Percentiles rank a stretch among this genome's conserved stretches.
Conservation (phyloP, 768 basidiomycete genomes). For the Mycena indigotica region DNA sequence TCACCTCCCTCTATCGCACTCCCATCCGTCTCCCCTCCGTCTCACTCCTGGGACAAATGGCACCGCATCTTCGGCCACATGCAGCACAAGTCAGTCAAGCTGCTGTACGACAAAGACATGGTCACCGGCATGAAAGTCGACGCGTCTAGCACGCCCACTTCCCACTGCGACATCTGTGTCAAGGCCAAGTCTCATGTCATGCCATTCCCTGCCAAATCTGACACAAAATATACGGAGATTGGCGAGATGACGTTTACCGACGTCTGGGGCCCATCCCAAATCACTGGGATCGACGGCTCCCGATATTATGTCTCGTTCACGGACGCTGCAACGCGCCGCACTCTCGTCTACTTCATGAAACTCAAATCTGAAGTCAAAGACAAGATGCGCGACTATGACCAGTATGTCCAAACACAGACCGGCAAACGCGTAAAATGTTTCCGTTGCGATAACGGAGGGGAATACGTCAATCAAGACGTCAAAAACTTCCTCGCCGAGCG, state of each 20-base stretch:
- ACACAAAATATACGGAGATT: constrained; percentile 18
- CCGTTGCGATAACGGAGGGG: constrained; percentile 16
- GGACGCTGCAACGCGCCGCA: constrained; percentile 6
- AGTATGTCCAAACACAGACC: constrained; percentile 11
- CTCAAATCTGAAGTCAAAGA: constrained; percentile 11
- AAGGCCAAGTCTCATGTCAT: constrained; percentile 24
- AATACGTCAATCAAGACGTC: constrained; percentile 16
- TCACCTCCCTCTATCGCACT: neutral
- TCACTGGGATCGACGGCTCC: constrained; percentile 9
- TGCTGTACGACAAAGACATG: constrained; percentile 20
- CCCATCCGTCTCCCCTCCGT: neutral
- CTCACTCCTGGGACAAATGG: constrained; percentile 13
- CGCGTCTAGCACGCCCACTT: constrained; percentile 4
- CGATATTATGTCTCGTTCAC: constrained; percentile 18
- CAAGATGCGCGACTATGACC: constrained; percentile 3
- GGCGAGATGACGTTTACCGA: constrained; percentile 23
- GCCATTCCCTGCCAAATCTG: constrained; percentile 25
- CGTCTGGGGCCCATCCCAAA: constrained; percentile 24
- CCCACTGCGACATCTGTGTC: constrained; percentile 27
- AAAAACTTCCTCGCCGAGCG: constrained; percentile 5
- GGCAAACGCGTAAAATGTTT: constrained; percentile 9
- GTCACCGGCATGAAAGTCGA: constrained; percentile 25
- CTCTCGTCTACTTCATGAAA: constrained; percentile 7
- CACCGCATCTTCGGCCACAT: constrained; percentile 2
- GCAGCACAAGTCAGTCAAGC: constrained; percentile 12